Evolutionary conservation across 208 protist species (phyloP).

Genomic region (Naegleria gruberi): DNA sequence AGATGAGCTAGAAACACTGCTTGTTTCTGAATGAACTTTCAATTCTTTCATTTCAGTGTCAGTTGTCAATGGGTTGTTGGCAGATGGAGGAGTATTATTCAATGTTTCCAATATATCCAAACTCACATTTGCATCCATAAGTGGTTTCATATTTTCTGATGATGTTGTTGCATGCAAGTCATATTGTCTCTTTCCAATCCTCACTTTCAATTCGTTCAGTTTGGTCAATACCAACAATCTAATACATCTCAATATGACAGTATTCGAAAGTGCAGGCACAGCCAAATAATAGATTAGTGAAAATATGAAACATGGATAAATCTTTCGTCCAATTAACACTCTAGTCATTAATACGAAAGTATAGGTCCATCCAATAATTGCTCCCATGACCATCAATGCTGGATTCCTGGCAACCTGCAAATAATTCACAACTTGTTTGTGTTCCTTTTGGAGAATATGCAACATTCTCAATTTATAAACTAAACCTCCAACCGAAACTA

Average conservation of each 20-base stretch:
- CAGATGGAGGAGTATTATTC: no score
- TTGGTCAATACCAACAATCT: background rate
- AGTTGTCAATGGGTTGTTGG: no score
- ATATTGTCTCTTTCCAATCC: background rate
- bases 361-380: background rate
- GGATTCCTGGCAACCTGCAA: background rate
- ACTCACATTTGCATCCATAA: no score
- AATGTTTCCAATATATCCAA: no score
- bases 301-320: background rate
- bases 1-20: no score
- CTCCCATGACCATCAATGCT: background rate
- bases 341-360: background rate
- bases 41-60: no score
- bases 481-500: background rate
- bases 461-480: background rate
- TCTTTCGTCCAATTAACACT: background rate
- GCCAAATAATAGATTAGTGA: background rate
- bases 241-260: background rate
- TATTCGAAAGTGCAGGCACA: background rate
- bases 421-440: background rate
- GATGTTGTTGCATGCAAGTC: no score
- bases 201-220: background rate
- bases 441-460: background rate
- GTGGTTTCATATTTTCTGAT: no score
- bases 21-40: no score